phyloP scores from a whole-genome alignment of 305 asterid genomes.

The Fraxinus nigra region DNA sequence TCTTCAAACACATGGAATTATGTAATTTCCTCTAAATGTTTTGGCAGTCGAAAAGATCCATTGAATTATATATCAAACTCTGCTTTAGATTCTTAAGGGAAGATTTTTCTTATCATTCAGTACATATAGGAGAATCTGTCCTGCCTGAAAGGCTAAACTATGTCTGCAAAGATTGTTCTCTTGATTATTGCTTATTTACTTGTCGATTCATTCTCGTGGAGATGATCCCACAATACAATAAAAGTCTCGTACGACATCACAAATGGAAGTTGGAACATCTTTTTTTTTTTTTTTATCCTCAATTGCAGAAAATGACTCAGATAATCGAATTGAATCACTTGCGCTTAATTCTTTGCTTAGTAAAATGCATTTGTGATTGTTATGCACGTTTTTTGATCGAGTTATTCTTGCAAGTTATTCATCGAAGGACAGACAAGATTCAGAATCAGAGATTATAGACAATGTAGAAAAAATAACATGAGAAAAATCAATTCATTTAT shows the following conservation, averaged over 20 bases:
- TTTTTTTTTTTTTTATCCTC: not conserved
- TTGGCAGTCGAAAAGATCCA: too few species aligned
- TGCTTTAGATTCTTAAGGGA: too few species aligned
- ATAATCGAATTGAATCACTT: not conserved
- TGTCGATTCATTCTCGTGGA: too few species aligned
- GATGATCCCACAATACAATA: not conserved
- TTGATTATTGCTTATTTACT: too few species aligned
- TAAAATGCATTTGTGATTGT: not conserved
- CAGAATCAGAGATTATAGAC: not conserved
- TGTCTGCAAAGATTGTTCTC: too few species aligned
- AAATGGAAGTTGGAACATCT: too few species aligned
- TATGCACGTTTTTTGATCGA: not conserved
- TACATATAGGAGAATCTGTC: too few species aligned
- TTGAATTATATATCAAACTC: too few species aligned
- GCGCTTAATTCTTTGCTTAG: not conserved
- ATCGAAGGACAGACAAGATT: not conserved
- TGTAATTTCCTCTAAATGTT: too few species aligned
- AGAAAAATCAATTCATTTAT: not conserved
- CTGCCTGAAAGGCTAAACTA: too few species aligned
- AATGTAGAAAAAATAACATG: not conserved
- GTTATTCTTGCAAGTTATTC: not conserved
- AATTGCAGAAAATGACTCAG: not conserved
- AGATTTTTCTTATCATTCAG: too few species aligned
- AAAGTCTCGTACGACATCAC: not conserved
- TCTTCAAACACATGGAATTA: too few species aligned